Conservation (phyloP, 2,329 filamentous ascomycete genomes). For the Eutypa lata region DNA sequence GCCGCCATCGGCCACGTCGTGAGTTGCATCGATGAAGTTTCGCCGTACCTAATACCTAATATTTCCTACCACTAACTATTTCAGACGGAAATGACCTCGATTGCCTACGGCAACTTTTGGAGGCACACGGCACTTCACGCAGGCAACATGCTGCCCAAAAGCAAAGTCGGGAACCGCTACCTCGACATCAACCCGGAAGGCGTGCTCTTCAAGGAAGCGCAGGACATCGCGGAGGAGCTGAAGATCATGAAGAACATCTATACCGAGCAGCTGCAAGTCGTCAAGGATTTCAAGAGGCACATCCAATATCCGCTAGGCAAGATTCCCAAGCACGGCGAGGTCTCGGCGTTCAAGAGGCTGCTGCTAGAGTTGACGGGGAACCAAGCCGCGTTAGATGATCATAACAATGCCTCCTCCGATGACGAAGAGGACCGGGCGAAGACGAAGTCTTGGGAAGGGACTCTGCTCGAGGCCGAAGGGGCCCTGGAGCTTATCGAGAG, state of each 20-base stretch:
- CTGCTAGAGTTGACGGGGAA: neutral
- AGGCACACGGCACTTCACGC: neutral
- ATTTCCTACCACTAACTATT: neutral
- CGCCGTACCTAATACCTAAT: slow-evolving; percentile 7
- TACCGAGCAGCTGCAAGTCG: slow-evolving; percentile 20
- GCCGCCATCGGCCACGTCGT: slow-evolving; percentile 27
- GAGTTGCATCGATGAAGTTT: neutral
- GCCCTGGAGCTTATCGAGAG: slow-evolving; percentile 1
- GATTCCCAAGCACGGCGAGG: neutral
- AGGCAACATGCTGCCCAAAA: slow-evolving; percentile 9
- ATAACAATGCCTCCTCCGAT: neutral
- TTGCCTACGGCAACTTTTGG: slow-evolving; percentile 3
- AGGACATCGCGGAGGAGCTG: slow-evolving; percentile 31
- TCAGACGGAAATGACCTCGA: slow-evolving; percentile 1
- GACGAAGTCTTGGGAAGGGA: neutral
- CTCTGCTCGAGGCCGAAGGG: neutral
- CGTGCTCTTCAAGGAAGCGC: slow-evolving; percentile 25
- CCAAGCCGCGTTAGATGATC: slow-evolving; percentile 3
- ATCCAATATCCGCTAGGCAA: neutral
- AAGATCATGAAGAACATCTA: slow-evolving; percentile 28
- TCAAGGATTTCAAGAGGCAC: slow-evolving; percentile 10
- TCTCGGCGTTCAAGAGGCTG: neutral
- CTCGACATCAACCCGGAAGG: too few relatives aligned
- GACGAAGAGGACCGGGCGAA: neutral
- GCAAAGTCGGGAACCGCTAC: slow-evolving; percentile 17